Conservation (phyloP, 768 basidiomycete genomes). For the Coprinopsis cinerea region DNA sequence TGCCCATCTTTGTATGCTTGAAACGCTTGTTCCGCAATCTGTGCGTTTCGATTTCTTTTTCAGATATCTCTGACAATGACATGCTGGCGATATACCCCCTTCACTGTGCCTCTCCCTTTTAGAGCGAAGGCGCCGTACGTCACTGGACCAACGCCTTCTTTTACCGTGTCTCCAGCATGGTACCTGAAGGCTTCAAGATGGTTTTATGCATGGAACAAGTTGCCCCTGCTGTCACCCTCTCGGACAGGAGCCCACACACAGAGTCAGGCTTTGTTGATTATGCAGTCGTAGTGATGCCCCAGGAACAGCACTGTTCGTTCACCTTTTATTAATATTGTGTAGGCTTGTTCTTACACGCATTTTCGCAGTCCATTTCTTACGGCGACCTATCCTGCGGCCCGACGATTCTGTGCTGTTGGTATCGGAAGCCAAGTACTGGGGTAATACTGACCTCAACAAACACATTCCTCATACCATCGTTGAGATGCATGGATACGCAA, state of each 20-base stretch:
- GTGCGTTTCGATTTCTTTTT: constrained; percentile 10
- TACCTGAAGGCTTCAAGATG: constrained; percentile 13
- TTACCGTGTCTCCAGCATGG: constrained; percentile 14
- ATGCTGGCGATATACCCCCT: constrained; percentile 5
- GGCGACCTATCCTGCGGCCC: constrained; percentile 1
- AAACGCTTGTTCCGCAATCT: constrained; percentile 11
- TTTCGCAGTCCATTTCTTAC: constrained; percentile 8
- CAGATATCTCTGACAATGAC: constrained; percentile 9
- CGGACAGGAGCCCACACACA: constrained; percentile 4
- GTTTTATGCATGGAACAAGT: constrained; percentile 11
- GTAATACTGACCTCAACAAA: not conserved
- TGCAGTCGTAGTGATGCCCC: constrained; percentile 6
- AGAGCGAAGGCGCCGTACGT: too few species aligned
- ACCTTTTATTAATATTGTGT: not conserved
- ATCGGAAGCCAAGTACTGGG: constrained; percentile 4
- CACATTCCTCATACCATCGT: constrained; percentile 5
- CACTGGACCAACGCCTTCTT: constrained; percentile 13
- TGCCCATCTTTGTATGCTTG: constrained; percentile 12
- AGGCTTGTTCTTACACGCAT: constrained; percentile 1
- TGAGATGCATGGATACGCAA: constrained; percentile 7
- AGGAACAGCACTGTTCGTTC: constrained; percentile 2
- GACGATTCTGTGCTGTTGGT: constrained; percentile 6
- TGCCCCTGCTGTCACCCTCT: constrained; percentile 11
- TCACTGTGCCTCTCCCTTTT: too few species aligned
- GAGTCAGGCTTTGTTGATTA: constrained; percentile 10